A percentile compares a stretch with the other conserved stretches of the same genome.
Evolutionary conservation across 2,329 filamentous ascomycete genomes (phyloP).

Genomic region (Fusarium palustre): DNA sequence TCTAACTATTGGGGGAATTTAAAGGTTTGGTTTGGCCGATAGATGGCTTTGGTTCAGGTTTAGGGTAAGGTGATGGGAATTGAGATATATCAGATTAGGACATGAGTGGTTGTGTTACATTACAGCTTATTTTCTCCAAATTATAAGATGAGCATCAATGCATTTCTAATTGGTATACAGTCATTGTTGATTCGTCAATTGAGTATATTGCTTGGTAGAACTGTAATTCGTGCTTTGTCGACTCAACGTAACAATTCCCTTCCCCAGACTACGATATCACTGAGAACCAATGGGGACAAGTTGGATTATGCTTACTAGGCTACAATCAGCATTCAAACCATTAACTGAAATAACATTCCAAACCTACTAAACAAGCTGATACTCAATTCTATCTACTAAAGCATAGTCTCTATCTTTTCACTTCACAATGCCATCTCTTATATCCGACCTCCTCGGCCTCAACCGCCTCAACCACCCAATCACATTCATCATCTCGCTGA

Average conservation of each 20-base stretch:
- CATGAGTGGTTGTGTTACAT: neutral
- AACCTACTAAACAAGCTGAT: neutral
- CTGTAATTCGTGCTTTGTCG: neutral
- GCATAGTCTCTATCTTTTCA: neutral
- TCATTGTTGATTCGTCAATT: neutral
- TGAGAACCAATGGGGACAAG: constrained; percentile 39
- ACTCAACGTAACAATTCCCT: neutral
- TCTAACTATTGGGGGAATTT: constrained; percentile 10
- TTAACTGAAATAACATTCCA: constrained; percentile 1
- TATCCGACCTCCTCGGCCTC: constrained; percentile 30
- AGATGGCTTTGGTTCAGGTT: constrained; percentile 12
- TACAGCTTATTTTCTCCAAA: neutral
- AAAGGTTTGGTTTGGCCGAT: neutral
- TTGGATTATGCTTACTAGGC: constrained; percentile 44
- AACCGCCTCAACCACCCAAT: constrained; percentile 24
- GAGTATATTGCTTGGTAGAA: no score
- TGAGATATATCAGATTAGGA: neutral
- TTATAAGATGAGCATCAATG: neutral
- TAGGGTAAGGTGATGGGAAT: constrained; percentile 20
- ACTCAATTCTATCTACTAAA: neutral
- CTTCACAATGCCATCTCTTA: neutral
- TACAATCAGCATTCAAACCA: neutral
- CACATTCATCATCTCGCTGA: constrained; percentile 25
- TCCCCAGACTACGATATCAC: neutral
- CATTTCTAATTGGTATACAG: neutral